Percentiles rank a stretch among this genome's conserved stretches.
These are phyloP conservation scores for Herpotrichia juniperi DNA, from an alignment of 2,329 filamentous ascomycete species.

Conservation along the genomic window DNA sequence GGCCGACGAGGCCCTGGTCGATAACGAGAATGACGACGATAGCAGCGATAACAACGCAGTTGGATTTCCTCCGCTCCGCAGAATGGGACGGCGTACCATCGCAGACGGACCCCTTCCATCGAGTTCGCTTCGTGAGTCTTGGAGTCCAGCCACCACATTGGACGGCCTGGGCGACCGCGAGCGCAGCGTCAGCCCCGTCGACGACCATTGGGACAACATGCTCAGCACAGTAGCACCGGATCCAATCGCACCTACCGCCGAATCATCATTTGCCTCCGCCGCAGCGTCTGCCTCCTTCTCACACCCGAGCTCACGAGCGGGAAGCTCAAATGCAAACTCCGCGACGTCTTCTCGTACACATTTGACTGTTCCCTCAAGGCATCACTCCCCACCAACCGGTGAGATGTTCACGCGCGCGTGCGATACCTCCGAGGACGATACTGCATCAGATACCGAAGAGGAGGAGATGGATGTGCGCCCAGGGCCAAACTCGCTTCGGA, in stretches of 20 bases:
- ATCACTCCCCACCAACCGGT: conserved; percentile 48
- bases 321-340: conserved; percentile 55
- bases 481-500: conserved; percentile 10
- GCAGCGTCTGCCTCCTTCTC: conserved; percentile 59
- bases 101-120: conserved; percentile 42
- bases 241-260: conserved; percentile 76
- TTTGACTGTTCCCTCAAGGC: conserved; percentile 43
- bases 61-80: conserved; percentile 42
- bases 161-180: conserved; percentile 86
- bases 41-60: conserved; percentile 33
- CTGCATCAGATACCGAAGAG: conserved; percentile 59
- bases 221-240: conserved; percentile 82
- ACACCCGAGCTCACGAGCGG: conserved; percentile 48
- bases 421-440: conserved; percentile 54
- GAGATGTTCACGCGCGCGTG: conserved; percentile 56
- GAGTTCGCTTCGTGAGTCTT: conserved; percentile 46
- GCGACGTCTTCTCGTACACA: conserved; percentile 45
- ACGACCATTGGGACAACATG: conserved; percentile 78
- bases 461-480: conserved; percentile 50
- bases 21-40: conserved; percentile 26
- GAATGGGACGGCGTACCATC: conserved; percentile 46
- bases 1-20: background rate
- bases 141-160: conserved; percentile 47
- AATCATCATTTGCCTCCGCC: conserved; percentile 80
- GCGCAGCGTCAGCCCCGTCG: conserved; percentile 75